phyloP scores from a whole-genome alignment of 345 rosid species.

The Geranium rotundifolium region DNA sequence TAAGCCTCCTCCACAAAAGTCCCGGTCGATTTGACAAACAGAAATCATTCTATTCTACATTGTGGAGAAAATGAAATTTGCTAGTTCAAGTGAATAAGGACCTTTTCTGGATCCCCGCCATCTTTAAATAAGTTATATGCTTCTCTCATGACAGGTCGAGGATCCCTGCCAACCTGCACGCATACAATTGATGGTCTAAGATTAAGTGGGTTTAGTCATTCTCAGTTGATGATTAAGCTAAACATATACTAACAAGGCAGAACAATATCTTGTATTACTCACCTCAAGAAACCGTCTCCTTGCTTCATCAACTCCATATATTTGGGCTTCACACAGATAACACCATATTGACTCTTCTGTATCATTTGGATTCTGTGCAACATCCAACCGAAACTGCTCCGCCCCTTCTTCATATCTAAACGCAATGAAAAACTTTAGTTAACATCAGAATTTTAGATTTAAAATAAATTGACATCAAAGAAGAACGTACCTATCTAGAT shows the following conservation, averaged over 20 bases:
- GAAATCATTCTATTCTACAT: too few species aligned
- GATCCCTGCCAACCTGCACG: slow-evolving; percentile 82
- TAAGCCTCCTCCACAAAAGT: too few species aligned
- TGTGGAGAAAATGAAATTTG: background rate
- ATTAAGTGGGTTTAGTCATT: background rate
- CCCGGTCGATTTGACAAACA: too few species aligned
- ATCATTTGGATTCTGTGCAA: slow-evolving; percentile 81
- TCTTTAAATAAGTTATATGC: slow-evolving; percentile 69
- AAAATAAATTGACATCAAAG: background rate
- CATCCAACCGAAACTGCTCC: slow-evolving; percentile 83
- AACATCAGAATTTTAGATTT: background rate
- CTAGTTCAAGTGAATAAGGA: slow-evolving; percentile 5
- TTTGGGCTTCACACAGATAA: slow-evolving; percentile 69
- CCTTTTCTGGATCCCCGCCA: slow-evolving; percentile 89
- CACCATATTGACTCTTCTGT: slow-evolving; percentile 96
- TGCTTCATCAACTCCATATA: slow-evolving; percentile 54
- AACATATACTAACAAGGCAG: background rate
- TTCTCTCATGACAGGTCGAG: slow-evolving; percentile 68
- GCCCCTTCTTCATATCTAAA: slow-evolving; percentile 82
- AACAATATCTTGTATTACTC: slow-evolving; percentile 1
- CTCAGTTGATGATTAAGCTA: background rate
- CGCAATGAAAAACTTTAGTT: background rate
- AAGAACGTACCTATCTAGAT: slow-evolving; percentile 34
- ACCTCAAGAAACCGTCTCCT: slow-evolving; percentile 63
- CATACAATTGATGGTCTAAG: slow-evolving; percentile 2